Base-by-base conservation (phyloP, 768 basidiomycete species). In the Termitomyces titanicus region DNA sequence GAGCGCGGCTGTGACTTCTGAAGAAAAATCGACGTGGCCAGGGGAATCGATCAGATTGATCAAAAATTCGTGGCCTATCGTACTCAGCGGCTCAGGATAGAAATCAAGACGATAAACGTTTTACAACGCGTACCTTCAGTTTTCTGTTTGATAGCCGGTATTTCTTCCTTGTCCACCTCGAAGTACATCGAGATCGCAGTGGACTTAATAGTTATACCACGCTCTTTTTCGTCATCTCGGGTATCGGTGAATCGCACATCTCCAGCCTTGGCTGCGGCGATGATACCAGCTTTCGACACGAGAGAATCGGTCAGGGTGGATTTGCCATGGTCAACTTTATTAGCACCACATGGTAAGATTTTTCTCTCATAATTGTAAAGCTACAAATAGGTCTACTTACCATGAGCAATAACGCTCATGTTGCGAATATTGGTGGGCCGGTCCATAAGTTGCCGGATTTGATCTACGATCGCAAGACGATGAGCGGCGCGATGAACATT, bases 121-220 rank as follows among this genome's bases (percentile, higher is more conserved):
- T 18, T 17, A 31, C 3, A 42, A 13, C 51, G 53, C 51, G 71
- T 82, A 90, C 94, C 94, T 0, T 85, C 83, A 40, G 94, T 97
- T 79, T 98, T 94, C 79, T 99, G 96, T 72, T 91, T 88, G 74
- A 99, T 89, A 53, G 86, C 78, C 10, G 72, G 61, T 29, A 97
- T 68, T 56, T 98, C 93, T 11, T 96, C 95, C 81, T 96, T 92
- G 70, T 81, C 73, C 67, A 99, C 83, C 78, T 94, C 86, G 72
- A 99, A 99, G 78, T 98, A 98, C 96, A 98, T 98, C 56, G 96
- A 97, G 72, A 99, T 97, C 66, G 95, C 97, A 31, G 96, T 98
- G 43, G 95, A 98, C 79, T 99, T 99, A 78, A 99, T 98, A 51
- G 97, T 98, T 68, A 99, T 98, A 80, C 97, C 97, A 74, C 96